Conservation (phyloP, 129 eudicot genomes). For the Centrapalus pauciflorus region DNA sequence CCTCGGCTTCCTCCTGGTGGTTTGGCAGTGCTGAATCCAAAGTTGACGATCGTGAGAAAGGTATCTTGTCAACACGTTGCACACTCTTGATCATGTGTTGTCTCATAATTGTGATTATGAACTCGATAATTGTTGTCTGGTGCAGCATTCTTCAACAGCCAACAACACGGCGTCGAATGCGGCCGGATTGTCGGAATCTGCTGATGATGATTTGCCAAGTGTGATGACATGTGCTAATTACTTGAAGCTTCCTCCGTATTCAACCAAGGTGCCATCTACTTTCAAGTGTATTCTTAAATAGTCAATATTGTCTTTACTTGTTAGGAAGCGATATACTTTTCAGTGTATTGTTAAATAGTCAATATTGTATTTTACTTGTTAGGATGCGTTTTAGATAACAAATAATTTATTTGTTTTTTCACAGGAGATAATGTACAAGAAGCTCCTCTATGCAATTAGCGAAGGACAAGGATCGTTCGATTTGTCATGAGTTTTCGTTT, state of each 20-base stretch:
- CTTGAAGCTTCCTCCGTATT: conserved; percentile 95
- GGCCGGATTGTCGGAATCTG: conserved; percentile 65
- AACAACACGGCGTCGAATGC: conserved; percentile 53
- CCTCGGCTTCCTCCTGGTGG: conserved; percentile 51
- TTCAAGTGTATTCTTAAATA: background rate
- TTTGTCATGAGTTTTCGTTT: conserved; percentile 59
- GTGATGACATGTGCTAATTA: conserved; percentile 99
- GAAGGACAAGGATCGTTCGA: conserved; percentile 99
- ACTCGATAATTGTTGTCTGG: background rate
- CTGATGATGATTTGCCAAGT: conserved; percentile 95
- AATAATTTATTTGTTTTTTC: background rate
- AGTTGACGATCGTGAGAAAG: conserved; percentile 94
- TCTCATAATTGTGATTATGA: background rate
- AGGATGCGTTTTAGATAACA: background rate
- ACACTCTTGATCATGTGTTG: background rate
- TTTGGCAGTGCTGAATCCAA: conserved; percentile 79
- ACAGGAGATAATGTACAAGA: conserved; percentile 95
- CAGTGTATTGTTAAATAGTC: background rate
- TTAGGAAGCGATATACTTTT: background rate
- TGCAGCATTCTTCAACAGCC: conserved; percentile 69
- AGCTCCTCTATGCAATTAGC: conserved; percentile 72
- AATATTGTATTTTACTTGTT: no score
- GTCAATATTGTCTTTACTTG: background rate
- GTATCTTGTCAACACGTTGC: conserved; percentile 23
- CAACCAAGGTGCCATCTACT: conserved; percentile 61